phyloP scores from a whole-genome alignment of 31 red algal genomes.

The Odonthalia washingtoniensis region DNA sequence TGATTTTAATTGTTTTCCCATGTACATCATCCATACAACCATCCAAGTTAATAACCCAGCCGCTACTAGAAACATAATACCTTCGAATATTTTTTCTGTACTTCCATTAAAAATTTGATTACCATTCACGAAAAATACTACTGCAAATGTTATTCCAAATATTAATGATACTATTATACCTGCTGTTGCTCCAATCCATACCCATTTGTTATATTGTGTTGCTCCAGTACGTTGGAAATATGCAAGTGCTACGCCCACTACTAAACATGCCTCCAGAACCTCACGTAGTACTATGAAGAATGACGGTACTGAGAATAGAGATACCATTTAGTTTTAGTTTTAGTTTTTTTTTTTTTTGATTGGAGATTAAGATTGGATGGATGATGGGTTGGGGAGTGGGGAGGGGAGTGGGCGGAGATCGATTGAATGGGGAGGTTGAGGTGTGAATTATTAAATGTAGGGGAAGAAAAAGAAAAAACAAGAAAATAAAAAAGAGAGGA shows the following conservation, averaged over 20 bases:
- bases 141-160: constrained; percentile 73
- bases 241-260: constrained; percentile 87
- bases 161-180: constrained; percentile 58
- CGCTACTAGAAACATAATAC: constrained; percentile 76
- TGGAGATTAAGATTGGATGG: too few species aligned
- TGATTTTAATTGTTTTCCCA: constrained; percentile 74
- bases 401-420: too few species aligned
- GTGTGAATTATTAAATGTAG: too few species aligned
- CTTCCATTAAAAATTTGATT: constrained; percentile 67
- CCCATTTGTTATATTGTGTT: constrained; percentile 71
- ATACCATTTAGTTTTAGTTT: too few species aligned
- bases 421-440: too few species aligned
- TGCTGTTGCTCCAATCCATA: constrained; percentile 76
- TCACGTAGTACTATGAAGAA: constrained; percentile 92
- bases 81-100: constrained; percentile 85
- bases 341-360: too few species aligned
- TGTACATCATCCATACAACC: constrained; percentile 90
- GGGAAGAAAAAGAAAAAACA: too few species aligned
- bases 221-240: constrained; percentile 76
- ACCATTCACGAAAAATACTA: constrained; percentile 54
- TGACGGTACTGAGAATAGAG: constrained; percentile 81
- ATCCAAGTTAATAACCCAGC: constrained; percentile 86
- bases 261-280: constrained; percentile 88
- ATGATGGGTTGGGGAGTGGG: too few species aligned
- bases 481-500: too few species aligned